These are phyloP conservation scores for Hypoxylon sp. DNA, from an alignment of 2,329 filamentous ascomycete species.

Conservation along the genomic window DNA sequence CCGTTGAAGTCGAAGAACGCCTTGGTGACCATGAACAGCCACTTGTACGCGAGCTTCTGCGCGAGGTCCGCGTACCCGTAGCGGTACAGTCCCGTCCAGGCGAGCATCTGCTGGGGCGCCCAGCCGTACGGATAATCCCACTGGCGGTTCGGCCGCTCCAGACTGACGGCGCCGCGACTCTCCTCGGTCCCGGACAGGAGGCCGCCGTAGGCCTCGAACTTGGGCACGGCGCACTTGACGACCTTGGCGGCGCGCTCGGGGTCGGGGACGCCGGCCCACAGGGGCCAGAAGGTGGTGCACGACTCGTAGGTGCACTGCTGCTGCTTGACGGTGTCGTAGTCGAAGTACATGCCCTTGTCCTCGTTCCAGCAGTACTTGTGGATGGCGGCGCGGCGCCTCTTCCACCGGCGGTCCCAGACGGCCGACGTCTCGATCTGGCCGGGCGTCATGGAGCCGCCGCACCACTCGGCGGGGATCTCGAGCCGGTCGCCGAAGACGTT, in stretches of 20 bases:
- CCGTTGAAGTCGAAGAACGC: slow-evolving; percentile 99
- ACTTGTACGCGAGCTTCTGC: slow-evolving; percentile 92
- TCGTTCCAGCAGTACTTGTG: slow-evolving; percentile 97
- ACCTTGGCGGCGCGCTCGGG: slow-evolving; percentile 89
- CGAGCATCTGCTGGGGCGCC: slow-evolving; percentile 98
- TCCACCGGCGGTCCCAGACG: slow-evolving; percentile 90
- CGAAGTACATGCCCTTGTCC: slow-evolving; percentile 94
- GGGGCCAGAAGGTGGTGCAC: slow-evolving; percentile 95
- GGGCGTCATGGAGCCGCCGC: slow-evolving; percentile 74
- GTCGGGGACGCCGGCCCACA: slow-evolving; percentile 93
- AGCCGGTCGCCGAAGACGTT: slow-evolving; percentile 87
- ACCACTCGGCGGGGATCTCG: slow-evolving; percentile 86
- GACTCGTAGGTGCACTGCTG: slow-evolving; percentile 88
- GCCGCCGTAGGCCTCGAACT: slow-evolving; percentile 89
- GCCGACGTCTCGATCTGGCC: slow-evolving; percentile 85
- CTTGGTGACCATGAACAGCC: slow-evolving; percentile 98
- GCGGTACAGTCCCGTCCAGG: slow-evolving; percentile 91
- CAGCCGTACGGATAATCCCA: slow-evolving; percentile 99
- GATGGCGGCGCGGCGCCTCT: slow-evolving; percentile 85
- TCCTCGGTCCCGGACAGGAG: slow-evolving; percentile 90
- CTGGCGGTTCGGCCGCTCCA: slow-evolving; percentile 92
- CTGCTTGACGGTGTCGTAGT: slow-evolving; percentile 90
- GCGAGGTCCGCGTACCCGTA: slow-evolving; percentile 95
- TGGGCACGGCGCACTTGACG: slow-evolving; percentile 84
- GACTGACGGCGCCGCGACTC: slow-evolving; percentile 83